Evolutionary conservation across 2,329 filamentous ascomycete species (phyloP).

Genomic region (Colletotrichum sp.): DNA sequence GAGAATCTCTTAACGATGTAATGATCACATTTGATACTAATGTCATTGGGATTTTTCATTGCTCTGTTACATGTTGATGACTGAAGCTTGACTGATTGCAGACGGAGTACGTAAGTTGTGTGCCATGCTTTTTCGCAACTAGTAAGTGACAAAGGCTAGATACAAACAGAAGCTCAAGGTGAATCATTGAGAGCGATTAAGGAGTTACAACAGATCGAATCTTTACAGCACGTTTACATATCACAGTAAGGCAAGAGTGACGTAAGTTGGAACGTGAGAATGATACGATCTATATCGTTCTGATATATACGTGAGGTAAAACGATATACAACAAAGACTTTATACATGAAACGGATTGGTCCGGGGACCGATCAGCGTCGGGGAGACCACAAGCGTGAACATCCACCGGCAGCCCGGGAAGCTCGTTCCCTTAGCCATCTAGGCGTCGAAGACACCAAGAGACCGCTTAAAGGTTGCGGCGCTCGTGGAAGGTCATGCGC

Average conservation of each 20-base stretch:
- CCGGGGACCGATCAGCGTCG: neutral
- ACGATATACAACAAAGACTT: slow-evolving; percentile 15
- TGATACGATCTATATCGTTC: slow-evolving; percentile 8
- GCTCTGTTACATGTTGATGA: accelerated
- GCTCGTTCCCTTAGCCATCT: neutral
- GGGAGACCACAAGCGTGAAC: neutral
- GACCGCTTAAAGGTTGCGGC: slow-evolving; percentile 7
- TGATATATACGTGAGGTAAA: slow-evolving; percentile 18
- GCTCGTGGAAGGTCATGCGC: slow-evolving; percentile 21
- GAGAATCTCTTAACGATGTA: neutral
- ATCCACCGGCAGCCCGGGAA: neutral
- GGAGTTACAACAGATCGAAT: neutral
- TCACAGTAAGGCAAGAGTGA: too few species aligned
- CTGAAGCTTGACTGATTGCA: neutral
- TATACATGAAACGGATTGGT: slow-evolving; percentile 16
- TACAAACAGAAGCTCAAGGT: accelerated
- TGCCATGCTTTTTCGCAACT: neutral
- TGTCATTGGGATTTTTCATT: neutral
- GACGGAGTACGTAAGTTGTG: accelerated
- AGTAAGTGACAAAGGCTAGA: accelerated
- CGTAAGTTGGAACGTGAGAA: neutral
- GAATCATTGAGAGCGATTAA: neutral
- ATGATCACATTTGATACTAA: neutral
- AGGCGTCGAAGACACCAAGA: neutral
- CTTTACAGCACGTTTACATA: neutral